phyloP scores from a whole-genome alignment of 768 basidiomycete species.

The Tremella yokohamensis region DNA sequence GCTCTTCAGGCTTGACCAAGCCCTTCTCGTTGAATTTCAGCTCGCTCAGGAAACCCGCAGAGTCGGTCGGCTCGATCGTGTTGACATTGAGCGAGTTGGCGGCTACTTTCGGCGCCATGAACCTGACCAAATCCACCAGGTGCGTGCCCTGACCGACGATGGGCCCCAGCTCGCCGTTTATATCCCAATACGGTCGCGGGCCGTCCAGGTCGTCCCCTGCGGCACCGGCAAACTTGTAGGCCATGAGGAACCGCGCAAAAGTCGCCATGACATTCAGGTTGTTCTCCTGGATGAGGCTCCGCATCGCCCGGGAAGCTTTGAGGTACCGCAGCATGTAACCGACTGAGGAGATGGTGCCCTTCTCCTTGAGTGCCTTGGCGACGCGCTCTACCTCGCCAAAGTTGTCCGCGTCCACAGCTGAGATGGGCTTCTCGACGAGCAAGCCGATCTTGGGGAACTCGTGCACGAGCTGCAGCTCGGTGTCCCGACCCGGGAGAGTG shows the following conservation, averaged over 20 bases:
- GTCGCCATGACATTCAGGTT: slow-evolving; percentile 89
- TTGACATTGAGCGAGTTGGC: slow-evolving; percentile 60
- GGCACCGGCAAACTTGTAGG: slow-evolving; percentile 8
- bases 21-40: slow-evolving; percentile 75
- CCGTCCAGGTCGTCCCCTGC: slow-evolving; percentile 6
- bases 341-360: slow-evolving; percentile 54
- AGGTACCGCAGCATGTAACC: slow-evolving; percentile 77
- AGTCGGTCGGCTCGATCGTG: slow-evolving; percentile 84
- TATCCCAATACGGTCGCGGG: slow-evolving; percentile 23
- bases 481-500: slow-evolving; percentile 65
- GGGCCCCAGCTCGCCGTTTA: slow-evolving; percentile 25
- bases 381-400: slow-evolving; percentile 25
- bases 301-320: slow-evolving; percentile 92
- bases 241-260: slow-evolving; percentile 71
- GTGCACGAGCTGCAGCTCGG: slow-evolving; percentile 78
- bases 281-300: slow-evolving; percentile 86
- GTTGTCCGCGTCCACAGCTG: slow-evolving; percentile 62
- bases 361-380: slow-evolving; percentile 10
- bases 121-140: slow-evolving; percentile 78
- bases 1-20: slow-evolving; percentile 73
- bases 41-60: slow-evolving; percentile 74
- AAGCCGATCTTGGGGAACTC: slow-evolving; percentile 80
- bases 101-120: slow-evolving; percentile 88
- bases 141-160: slow-evolving; percentile 63
- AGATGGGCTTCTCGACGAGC: slow-evolving; percentile 88